phyloP scores from a whole-genome alignment of 441 rosid genomes.

The Aquilaria agallochum region DNA sequence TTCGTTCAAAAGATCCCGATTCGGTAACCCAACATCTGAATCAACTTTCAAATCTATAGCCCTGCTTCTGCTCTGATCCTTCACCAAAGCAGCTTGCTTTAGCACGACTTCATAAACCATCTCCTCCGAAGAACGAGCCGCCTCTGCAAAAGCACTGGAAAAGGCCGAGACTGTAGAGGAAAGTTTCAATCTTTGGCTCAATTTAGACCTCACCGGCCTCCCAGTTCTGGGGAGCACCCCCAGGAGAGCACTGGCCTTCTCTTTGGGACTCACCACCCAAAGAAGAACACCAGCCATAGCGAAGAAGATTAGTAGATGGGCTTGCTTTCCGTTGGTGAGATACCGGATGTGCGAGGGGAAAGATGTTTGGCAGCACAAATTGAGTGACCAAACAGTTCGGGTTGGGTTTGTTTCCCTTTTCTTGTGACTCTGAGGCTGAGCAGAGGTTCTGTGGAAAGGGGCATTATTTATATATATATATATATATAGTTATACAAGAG shows the following conservation, averaged over 20 bases:
- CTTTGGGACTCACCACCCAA: slow-evolving; percentile 35
- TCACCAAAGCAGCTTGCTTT: slow-evolving; percentile 49
- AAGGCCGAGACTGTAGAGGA: slow-evolving; percentile 18
- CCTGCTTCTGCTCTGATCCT: slow-evolving; percentile 19
- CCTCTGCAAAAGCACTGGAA: slow-evolving; percentile 26
- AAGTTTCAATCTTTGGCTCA: slow-evolving; percentile 11
- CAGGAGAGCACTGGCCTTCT: slow-evolving; percentile 25
- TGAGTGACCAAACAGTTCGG: not conserved
- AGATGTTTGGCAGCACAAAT: not conserved
- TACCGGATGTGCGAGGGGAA: no score
- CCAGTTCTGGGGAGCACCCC: slow-evolving; percentile 18
- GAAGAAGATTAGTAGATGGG: no score
- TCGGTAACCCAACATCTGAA: slow-evolving; percentile 8
- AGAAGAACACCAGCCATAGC: slow-evolving; percentile 29
- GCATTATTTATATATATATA: no score
- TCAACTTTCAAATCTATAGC: slow-evolving; percentile 13
- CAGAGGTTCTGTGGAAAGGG: no score
- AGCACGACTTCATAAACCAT: slow-evolving; percentile 47
- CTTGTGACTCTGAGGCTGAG: no score
- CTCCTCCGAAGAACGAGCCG: slow-evolving; percentile 36
- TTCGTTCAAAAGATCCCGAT: slow-evolving; percentile 32
- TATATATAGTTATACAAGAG: no score
- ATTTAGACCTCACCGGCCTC: slow-evolving; percentile 13
- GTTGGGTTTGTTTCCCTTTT: no score
- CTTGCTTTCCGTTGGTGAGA: no score